Percentiles rank a stretch among this genome's conserved stretches.
Conservation (phyloP, 495 filamentous ascomycete genomes). For the Sporormia fimetaria region DNA sequence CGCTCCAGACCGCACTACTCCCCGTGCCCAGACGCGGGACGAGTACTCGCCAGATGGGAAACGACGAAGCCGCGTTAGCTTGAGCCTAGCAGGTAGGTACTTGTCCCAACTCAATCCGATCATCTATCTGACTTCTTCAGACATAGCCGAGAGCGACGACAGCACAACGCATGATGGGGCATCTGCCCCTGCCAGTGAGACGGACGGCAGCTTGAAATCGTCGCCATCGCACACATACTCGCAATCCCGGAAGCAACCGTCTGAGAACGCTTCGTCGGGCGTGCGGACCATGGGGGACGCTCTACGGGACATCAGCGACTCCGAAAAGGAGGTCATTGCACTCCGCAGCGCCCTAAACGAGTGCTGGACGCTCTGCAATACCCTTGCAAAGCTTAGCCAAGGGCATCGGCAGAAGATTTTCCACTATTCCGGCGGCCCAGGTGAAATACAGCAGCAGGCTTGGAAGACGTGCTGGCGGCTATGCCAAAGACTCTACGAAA, state of each 20-base stretch:
- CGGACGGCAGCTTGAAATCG: conserved; percentile 6
- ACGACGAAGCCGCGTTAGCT: conserved; percentile 37
- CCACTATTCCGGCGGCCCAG: conserved; percentile 49
- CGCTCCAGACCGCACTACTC: conserved; percentile 60
- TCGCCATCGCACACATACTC: not conserved
- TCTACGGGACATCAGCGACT: conserved; percentile 33
- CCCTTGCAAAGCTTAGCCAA: conserved; percentile 71
- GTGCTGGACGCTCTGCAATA: conserved; percentile 93
- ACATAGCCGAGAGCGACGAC: conserved; percentile 31
- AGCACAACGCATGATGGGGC: conserved; percentile 12
- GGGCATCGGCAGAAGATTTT: conserved; percentile 72
- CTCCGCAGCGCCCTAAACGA: conserved; percentile 70
- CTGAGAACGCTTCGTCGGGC: too few species aligned
- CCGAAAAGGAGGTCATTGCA: conserved; percentile 56
- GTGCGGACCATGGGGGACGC: conserved; percentile 25
- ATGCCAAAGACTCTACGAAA: conserved; percentile 79
- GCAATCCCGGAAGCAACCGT: too few species aligned
- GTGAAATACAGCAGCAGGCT: conserved; percentile 66
- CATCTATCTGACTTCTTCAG: conserved; percentile 12
- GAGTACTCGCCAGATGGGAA: conserved; percentile 48
- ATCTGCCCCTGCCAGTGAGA: conserved; percentile 2
- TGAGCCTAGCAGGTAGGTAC: conserved; percentile 59
- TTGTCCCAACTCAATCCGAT: conserved; percentile 5
- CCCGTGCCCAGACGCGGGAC: conserved; percentile 66
- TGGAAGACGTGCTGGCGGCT: conserved; percentile 90